phyloP scores from a whole-genome alignment of 352 stramenopile species.

The Phytophthora meadii region DNA sequence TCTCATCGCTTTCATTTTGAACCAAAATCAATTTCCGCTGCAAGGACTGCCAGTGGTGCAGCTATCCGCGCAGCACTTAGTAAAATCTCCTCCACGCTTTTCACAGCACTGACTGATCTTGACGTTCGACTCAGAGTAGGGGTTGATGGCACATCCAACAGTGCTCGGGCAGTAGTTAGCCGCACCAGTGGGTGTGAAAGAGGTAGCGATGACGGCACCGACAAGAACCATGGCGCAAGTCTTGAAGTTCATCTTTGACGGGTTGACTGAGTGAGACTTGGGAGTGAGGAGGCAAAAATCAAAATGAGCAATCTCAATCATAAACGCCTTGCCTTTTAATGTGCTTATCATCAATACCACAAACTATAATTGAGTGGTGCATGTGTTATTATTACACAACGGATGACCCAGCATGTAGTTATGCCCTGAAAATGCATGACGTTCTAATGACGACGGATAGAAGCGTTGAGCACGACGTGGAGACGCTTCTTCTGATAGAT shows the following conservation, averaged over 20 bases:
- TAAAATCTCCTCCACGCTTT: background rate
- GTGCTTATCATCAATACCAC: no score
- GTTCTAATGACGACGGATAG: conserved; percentile 38
- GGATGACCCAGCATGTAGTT: conserved; percentile 38
- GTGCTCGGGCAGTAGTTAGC: conserved; percentile 1
- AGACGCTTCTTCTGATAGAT: conserved; percentile 34
- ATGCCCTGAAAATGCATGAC: conserved; percentile 42
- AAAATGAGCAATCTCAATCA: no score
- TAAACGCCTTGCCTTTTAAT: no score
- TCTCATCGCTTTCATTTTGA: no score
- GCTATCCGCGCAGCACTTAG: background rate
- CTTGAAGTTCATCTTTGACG: background rate
- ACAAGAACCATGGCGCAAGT: background rate
- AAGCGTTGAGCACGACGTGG: conserved; percentile 50
- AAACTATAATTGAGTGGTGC: no score
- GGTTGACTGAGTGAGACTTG: background rate
- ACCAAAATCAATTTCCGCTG: background rate
- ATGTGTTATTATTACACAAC: no score
- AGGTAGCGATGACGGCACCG: background rate
- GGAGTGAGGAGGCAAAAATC: background rate
- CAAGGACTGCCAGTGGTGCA: background rate
- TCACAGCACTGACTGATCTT: background rate
- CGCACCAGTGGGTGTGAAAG: background rate
- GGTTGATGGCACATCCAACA: background rate
- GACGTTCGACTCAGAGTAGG: background rate